Evolutionary conservation across 495 filamentous ascomycete species (phyloP), one percentile per base, ranked within the genome.

Genomic region (Chlorociboria aeruginascens): DNA sequence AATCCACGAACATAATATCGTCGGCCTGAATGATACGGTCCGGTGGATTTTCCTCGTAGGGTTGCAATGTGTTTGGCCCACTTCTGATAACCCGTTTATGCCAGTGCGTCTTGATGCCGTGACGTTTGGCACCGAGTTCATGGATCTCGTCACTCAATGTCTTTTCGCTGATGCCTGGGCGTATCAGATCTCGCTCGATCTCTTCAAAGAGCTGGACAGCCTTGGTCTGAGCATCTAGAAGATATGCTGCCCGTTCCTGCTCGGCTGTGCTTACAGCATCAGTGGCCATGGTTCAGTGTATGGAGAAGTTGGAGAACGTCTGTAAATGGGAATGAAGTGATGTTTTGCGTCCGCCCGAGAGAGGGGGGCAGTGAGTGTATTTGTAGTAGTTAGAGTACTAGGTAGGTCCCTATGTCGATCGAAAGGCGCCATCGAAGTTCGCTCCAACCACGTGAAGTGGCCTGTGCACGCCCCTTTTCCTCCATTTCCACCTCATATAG

Each of bases 31-130:
- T 68, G 29, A 67, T 55, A 3, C 70, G 69, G 48, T 75, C 68
- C 1, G 69, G 69, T 4, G 69, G 70, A 43, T 71, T 73, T 4
- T 68, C 70, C 7, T 59, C 47, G 32, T 69, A 74, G 0, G 70
- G 70, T 8, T 52, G 46, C 1, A 73, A 35, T 0, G 70, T 74
- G 49, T 73, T 75, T 20, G 65, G 65, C 1, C 71, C 71, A 38
- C 69, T 71, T 10, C 71, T 63, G 37, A 74, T 63, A 1, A 73
- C 65, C 8, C 70, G 66, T 52, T 73, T 75, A 53, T 74, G 70
- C 70, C 71, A 74, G 28, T 72, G 67, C 3, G 66, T 72, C 16
- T 59, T 55, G 14, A 75, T 59, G 20, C 62, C 63, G 51, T 68
- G 62, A 8, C 64, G 66, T n/a, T 68, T 59, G 17, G 58, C 51